Conservation (phyloP, 108 stramenopile genomes). For the Mediolabrus comicus region DNA sequence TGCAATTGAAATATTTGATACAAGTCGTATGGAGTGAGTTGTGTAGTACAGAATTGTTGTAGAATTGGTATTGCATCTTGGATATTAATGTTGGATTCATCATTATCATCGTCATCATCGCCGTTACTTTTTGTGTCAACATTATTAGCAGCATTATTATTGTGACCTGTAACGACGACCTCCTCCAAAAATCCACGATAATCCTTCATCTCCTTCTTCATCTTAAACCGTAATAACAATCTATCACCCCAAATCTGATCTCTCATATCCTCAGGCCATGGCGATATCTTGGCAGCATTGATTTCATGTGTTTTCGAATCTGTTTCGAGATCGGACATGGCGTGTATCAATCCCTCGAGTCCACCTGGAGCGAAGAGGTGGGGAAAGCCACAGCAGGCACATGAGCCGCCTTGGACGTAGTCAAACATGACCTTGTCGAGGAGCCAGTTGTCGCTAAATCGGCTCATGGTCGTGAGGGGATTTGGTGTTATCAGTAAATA, state of each 20-base stretch:
- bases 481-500: no score
- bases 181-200: slow-evolving; percentile 67
- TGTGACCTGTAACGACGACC: background rate
- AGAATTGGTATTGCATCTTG: slow-evolving; percentile 14
- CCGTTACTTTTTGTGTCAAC: background rate
- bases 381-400: slow-evolving; percentile 71
- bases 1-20: slow-evolving; percentile 65
- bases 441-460: slow-evolving; percentile 83
- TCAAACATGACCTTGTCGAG: slow-evolving; percentile 84
- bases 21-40: slow-evolving; percentile 29
- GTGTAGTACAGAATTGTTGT: slow-evolving; percentile 41
- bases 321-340: slow-evolving; percentile 83
- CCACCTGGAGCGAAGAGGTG: slow-evolving; percentile 67
- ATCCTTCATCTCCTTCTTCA: slow-evolving; percentile 73
- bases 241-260: slow-evolving; percentile 88
- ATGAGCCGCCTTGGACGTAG: slow-evolving; percentile 79
- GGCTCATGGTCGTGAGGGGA: slow-evolving; percentile 70
- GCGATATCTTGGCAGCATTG: slow-evolving; percentile 50
- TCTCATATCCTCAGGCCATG: slow-evolving; percentile 81
- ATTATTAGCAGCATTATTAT: background rate
- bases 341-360: slow-evolving; percentile 63
- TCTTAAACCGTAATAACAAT: slow-evolving; percentile 67
- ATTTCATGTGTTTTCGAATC: slow-evolving; percentile 73
- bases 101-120: background rate
- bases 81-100: slow-evolving; percentile 24